Base-by-base conservation (phyloP, 345 rosid genomes). In the Euphorbia tirucalli region DNA sequence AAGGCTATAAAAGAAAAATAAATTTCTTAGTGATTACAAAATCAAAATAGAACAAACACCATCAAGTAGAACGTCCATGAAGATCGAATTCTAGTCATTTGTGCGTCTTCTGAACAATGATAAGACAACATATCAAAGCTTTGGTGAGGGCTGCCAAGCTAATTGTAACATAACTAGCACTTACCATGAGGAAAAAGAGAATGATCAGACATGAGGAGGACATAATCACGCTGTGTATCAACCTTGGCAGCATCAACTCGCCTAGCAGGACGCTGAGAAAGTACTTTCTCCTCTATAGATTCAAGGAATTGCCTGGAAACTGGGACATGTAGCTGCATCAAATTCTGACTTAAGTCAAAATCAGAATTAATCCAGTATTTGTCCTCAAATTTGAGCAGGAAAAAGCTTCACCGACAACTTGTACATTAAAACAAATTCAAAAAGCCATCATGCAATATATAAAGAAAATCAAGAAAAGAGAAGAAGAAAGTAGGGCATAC, bases 201-300 rank as follows among this genome's bases (percentile, higher is more conserved):
- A 77, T 92, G 99, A 78, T 90, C 99, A 52, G 97, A 85, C 80
- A 92, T 78, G 54, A 95, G 75, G 66, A 87, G 85, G 46, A 80
- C 96, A 41, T 83, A 84, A 74, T 89, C 84, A 69, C 84, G 75
- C 61, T 69, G 75, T 0, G 73, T 64, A 74, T 89, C 92, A 70
- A 95, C 80, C 78, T 77, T 76, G 27, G 96, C 86, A 75, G 97
- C 91, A 79, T 85, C 86, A 28, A 92, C 84, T 25, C 99, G 86
- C 87, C 82, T 84, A 54, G 74, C 71, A 4, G 97, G 97, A 66
- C 97, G 92, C 74, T 81, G 24, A 14, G 79, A 71, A 65, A 54
- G 73, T 52, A 82, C 85, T 78, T 88, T 88, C 83, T 81, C 84
- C 66, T 86, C 90, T 68, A 92, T 82, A 48, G 78, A 84, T 65